Base-by-base conservation (phyloP, 371 early-diverging fungal genomes). In the Saksenaea vasiformis region DNA sequence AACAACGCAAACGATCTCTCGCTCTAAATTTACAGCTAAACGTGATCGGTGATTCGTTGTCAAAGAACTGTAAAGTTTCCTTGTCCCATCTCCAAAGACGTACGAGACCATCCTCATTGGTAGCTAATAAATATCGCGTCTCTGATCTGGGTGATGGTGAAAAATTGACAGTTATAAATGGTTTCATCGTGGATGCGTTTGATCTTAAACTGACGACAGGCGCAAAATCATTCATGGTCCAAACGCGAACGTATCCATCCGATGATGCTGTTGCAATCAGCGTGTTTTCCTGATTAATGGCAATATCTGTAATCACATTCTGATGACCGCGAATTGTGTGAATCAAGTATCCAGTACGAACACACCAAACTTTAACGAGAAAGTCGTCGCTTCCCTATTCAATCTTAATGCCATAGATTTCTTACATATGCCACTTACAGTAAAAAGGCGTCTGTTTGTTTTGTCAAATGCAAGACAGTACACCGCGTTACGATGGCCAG, bases 321-420 rank as follows among this genome's bases (percentile, higher is more conserved):
- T 84, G 81, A 62, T 95, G 96, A 7, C 94, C 95, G 43, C 94
- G 83, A 13, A 96, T 79, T 0, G 95, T 90, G 61, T 92, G 83
- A 17, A 96, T 84, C 9, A 95, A 80, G 64, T 87, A 86, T 11
- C 95, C 96, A 1, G 91, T 88, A 5, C 85, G 77, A 9, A 92
- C 86, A 69, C 92, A 90, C 95, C 95, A 96, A 10, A 94, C 82
- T 62, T 94, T 95, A 64, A 95, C 88, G 19, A 95, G 73, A 36
- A 84, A 87, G 68, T 96, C 96, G 68, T 96, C 96, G 70, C 93
- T 91, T 38, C 90, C 87, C 74, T 74, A 62, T 51, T 5, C 27
- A 24, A 19, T 11, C 27, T 17, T 9, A 27, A 7, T 60, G 37
- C 28, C 38, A 43, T 54, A 41, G 43, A 4, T 9, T 2, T n/a